Evolutionary conservation across 768 basidiomycete species (phyloP).

Genomic region (Amanita exitialis): DNA sequence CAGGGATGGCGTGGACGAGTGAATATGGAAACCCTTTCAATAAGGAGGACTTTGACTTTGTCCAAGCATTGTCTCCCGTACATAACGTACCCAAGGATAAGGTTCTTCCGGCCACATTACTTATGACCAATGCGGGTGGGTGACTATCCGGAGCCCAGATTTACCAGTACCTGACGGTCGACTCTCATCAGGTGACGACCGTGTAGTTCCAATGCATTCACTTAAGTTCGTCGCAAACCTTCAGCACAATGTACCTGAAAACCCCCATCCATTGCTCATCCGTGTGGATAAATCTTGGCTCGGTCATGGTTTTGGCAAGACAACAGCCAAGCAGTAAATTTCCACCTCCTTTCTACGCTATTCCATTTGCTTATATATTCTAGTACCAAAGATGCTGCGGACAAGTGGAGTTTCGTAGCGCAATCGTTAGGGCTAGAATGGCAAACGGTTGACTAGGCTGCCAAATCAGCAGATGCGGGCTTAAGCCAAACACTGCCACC

Average conservation of each 20-base stretch:
- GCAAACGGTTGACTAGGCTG: conserved; percentile 13
- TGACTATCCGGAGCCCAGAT: conserved; percentile 5
- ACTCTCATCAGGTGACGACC: conserved; percentile 53
- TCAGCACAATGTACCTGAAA: conserved; percentile 52
- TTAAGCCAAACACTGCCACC: no score
- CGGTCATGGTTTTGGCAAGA: conserved; percentile 74
- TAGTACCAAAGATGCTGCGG: conserved; percentile 67
- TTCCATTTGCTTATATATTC: conserved; percentile 1
- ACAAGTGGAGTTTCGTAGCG: conserved; percentile 68
- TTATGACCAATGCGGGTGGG: conserved; percentile 72
- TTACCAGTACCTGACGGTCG: neutral
- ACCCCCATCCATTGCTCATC: conserved; percentile 63
- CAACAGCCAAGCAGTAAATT: conserved; percentile 51
- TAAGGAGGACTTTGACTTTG: conserved; percentile 76
- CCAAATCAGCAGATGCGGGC: no score
- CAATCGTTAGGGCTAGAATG: conserved; percentile 47
- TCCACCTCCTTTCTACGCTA: neutral
- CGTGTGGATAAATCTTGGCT: conserved; percentile 67
- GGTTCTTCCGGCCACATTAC: conserved; percentile 52
- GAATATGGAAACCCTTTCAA: conserved; percentile 73
- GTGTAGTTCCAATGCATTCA: conserved; percentile 77
- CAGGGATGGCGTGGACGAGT: conserved; percentile 65
- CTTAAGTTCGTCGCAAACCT: conserved; percentile 74
- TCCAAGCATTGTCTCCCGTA: conserved; percentile 67
- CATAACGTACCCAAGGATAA: conserved; percentile 64